A percentile compares a stretch with the other conserved stretches of the same genome.
Evolutionary conservation across 345 rosid species (phyloP).

Genomic region (Arabidopsis arenosa): DNA sequence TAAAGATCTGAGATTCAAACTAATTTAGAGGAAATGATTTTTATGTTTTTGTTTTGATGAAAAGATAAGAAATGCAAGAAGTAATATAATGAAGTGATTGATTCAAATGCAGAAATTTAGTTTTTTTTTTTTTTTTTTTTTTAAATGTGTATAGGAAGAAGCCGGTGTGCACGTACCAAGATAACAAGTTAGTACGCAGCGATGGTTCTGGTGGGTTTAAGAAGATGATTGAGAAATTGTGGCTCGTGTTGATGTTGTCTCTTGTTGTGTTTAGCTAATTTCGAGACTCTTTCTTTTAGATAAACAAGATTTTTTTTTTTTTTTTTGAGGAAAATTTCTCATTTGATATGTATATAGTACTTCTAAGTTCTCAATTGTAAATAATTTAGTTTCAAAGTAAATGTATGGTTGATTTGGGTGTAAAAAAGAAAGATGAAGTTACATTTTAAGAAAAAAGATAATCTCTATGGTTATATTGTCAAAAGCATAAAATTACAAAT

Average conservation of each 20-base stretch:
- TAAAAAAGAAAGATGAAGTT: too few species aligned
- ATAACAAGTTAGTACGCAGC: slow-evolving; percentile 65
- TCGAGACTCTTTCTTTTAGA: too few species aligned
- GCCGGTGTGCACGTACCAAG: slow-evolving; percentile 71
- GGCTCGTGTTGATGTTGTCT: slow-evolving; percentile 39
- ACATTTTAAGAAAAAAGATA: too few species aligned
- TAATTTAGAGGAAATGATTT: background rate
- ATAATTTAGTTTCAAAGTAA: too few species aligned
- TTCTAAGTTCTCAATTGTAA: too few species aligned
- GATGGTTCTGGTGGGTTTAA: slow-evolving; percentile 42
- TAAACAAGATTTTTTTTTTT: too few species aligned
- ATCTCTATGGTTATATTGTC: background rate
- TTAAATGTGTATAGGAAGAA: slow-evolving; percentile 51
- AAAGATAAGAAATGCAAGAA: background rate
- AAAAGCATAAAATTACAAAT: background rate
- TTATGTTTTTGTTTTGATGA: background rate
- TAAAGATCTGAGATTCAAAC: background rate
- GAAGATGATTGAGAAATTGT: slow-evolving; percentile 47
- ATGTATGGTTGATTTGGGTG: too few species aligned
- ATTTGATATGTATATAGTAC: too few species aligned
- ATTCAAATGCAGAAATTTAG: too few species aligned
- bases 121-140: too few species aligned
- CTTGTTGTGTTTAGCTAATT: slow-evolving; percentile 30
- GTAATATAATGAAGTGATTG: background rate
- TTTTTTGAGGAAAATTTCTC: too few species aligned